Base-by-base conservation (phyloP, 2,329 filamentous ascomycete species). In the Fusarium succisae region DNA sequence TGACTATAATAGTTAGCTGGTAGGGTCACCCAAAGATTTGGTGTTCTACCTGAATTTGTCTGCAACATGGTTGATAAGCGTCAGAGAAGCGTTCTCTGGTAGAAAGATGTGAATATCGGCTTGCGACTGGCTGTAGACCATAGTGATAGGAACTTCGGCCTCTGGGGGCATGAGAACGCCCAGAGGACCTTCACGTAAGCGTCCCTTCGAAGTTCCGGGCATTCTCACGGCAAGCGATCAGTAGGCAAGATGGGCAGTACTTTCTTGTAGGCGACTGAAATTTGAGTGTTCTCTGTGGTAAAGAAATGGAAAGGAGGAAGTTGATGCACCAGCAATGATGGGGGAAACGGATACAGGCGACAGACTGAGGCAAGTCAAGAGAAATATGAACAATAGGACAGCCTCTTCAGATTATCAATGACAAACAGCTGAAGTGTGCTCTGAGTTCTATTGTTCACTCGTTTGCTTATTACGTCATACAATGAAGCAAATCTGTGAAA, bases 101-200 rank as follows among this genome's bases (percentile, higher is more conserved):
- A 80, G 54, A 43, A 80, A 79, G 15, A 79, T 67, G 58, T 80
- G 78, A 9, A 80, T 63, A 57, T 80, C 77, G 15, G 60, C 66
- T 56, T 78, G 58, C 17, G 44, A 43, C 37, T 74, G 63, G 53
- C 70, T 75, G 20, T 67, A 76, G 24, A 80, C 75, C 50, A 79
- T 78, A 10, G 73, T 79, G 38, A 80, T 53, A 3, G 74, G 73
- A 17, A 69, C 45, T 30, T 75, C 76, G 45, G 51, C 70, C 15
- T 43, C 43, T 12, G 63, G 66, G 18, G 56, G 66, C 37, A 57
- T 55, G 41, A 55, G 28, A 47, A 62, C 57, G 20, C 55, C 43
- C 28, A 39, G 35, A 35, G 48, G 43, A n/a, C 43, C 50, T 30
- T 56, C 20, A n/a, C 44, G 32, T 18, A 63, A 28, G 13, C 51